phyloP scores from a whole-genome alignment of 495 filamentous ascomycete genomes.

The Rhypophila decipiens region DNA sequence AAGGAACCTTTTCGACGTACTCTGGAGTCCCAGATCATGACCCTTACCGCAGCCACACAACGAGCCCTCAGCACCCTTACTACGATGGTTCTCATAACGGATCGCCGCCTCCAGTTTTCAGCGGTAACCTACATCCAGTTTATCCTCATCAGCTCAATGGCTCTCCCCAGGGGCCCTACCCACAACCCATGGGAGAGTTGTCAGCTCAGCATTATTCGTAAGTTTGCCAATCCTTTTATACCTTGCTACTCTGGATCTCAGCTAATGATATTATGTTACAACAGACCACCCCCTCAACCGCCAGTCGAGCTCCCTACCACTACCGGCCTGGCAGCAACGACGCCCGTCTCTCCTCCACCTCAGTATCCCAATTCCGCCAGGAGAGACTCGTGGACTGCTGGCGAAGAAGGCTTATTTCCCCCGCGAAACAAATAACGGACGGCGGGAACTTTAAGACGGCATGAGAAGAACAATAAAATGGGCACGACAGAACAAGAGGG shows the following conservation, averaged over 20 bases:
- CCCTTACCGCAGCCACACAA: slow-evolving; percentile 6
- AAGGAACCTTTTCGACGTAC: slow-evolving; percentile 14
- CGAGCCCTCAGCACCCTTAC: slow-evolving; percentile 4
- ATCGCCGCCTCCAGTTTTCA: slow-evolving; percentile 2
- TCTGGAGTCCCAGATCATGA: slow-evolving; percentile 1
- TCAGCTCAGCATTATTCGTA: slow-evolving; percentile 4
- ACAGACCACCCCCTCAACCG: background rate
- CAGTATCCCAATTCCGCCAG: slow-evolving; percentile 6
- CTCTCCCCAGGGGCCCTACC: background rate
- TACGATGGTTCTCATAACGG: slow-evolving; percentile 3
- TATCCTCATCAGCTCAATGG: background rate
- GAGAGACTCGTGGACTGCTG: slow-evolving; percentile 3
- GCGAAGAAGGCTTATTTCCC: slow-evolving; percentile 6
- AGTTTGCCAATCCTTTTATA: background rate
- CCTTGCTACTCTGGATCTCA: background rate
- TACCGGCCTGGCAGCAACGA: background rate
- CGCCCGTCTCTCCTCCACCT: slow-evolving; percentile 2
- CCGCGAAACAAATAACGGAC: no score
- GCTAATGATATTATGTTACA: background rate
- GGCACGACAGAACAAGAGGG: no score
- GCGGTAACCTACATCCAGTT: slow-evolving; percentile 4
- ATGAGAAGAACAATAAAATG: no score
- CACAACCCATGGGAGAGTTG: slow-evolving; percentile 6
- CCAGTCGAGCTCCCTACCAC: slow-evolving; percentile 3
- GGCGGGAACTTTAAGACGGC: no score